Base-by-base conservation (phyloP, 176 grass and related monocot genomes). In the Neostapfia colusana region DNA sequence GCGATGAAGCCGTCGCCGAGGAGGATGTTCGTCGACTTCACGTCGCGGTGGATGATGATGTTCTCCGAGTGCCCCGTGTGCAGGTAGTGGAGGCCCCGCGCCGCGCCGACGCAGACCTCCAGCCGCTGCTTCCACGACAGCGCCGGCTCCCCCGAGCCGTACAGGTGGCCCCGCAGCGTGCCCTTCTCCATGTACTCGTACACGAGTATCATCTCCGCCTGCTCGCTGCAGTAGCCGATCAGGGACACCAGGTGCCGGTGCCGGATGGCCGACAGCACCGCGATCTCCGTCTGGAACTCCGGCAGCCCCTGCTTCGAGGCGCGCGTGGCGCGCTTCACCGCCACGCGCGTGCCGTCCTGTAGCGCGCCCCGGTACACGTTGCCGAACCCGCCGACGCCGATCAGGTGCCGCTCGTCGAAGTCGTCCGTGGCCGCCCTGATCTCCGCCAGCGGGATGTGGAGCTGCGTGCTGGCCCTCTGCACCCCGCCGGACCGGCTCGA, bases 151-250 rank as follows among this genome's bases (percentile, higher is more conserved):
- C n/a, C n/a, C n/a, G n/a, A n/a, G 68, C 81, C 83, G 69, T 90
- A 94, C 17, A 94, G 78, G 84, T 94, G 85, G 36, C 74, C 41
- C 37, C 88, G 75, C 31, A 93, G 77, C 14, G 91, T 83, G 51
- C 88, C 88, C 26, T 88, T 88, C 75, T 88, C 85, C 88, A 94
- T 90, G 59, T 83, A 91, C 65, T 94, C 91, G 72, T 89, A 93
- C 11, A 93, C 91, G 0, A 93, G 79, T 18, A 93, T 91, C 92
- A 91, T 94, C 72, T 94, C 88, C 7, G 64, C 63, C 28, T 76
- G 68, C 81, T 93, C 87, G 80, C 84, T 71, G 56, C 92, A 91
- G 73, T 91, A 91, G 15, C 88, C 92, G 56, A 91, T 82, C 16
- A 94, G 82, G 0, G 88, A 86, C 6, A 94, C 92, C 1, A 94